Conservation (phyloP, 2,329 filamentous ascomycete species). For the Colletotrichum sp. region DNA sequence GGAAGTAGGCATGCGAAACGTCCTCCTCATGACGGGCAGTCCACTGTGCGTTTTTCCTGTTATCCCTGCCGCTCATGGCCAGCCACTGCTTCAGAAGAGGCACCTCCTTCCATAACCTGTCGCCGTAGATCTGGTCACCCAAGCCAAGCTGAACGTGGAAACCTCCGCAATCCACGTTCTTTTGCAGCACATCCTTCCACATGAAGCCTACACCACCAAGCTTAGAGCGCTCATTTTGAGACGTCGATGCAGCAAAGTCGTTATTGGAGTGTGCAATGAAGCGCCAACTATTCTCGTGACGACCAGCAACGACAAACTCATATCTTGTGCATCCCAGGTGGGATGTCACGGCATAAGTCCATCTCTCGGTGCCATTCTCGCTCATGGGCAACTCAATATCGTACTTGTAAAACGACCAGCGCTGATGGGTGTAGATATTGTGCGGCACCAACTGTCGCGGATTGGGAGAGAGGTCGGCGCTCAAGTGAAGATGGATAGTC, state of each 20-base stretch:
- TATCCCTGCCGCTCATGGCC: slow-evolving; percentile 89
- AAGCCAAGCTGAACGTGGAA: slow-evolving; percentile 94
- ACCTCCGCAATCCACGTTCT: slow-evolving; percentile 93
- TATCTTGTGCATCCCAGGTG: slow-evolving; percentile 97
- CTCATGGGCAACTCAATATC: slow-evolving; percentile 91
- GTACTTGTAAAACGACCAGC: slow-evolving; percentile 96
- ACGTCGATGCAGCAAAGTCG: slow-evolving; percentile 89
- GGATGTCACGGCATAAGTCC: slow-evolving; percentile 98
- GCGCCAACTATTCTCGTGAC: slow-evolving; percentile 89
- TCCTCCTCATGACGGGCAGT: slow-evolving; percentile 95
- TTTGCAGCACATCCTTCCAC: slow-evolving; percentile 99
- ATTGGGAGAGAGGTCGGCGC: slow-evolving; percentile 88
- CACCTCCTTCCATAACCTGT: slow-evolving; percentile 95
- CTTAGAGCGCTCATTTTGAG: slow-evolving; percentile 81
- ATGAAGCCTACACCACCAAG: slow-evolving; percentile 91
- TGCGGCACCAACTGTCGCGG: slow-evolving; percentile 84
- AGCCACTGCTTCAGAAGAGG: slow-evolving; percentile 95
- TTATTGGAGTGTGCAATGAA: slow-evolving; percentile 97
- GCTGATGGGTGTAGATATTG: slow-evolving; percentile 85
- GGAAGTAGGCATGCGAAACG: slow-evolving; percentile 94
- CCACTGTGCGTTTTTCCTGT: slow-evolving; percentile 88
- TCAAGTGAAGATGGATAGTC: slow-evolving; percentile 94
- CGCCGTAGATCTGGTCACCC: slow-evolving; percentile 94
- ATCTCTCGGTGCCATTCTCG: slow-evolving; percentile 79
- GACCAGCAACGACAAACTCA: slow-evolving; percentile 93